A percentile compares a stretch with the other conserved stretches of the same genome.
Conservation (phyloP, 2,329 filamentous ascomycete genomes). For the Penicillium sp. region DNA sequence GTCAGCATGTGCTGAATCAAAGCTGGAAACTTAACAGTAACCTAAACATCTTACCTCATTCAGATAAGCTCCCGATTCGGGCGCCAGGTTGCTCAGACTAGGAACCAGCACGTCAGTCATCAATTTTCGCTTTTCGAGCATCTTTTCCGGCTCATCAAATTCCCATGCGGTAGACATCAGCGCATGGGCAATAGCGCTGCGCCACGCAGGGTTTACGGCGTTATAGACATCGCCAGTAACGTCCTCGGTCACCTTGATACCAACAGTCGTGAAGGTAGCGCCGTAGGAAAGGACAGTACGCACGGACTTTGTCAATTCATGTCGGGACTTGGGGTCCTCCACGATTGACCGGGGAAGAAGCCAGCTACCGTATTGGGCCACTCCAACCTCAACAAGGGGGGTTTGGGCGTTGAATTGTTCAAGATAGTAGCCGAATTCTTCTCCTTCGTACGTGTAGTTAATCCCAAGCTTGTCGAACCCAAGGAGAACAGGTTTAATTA, state of each 20-base stretch:
- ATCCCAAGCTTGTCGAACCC: conserved; percentile 5
- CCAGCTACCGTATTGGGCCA: conserved; percentile 36
- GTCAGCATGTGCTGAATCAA: not conserved
- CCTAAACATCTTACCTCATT: conserved; percentile 19
- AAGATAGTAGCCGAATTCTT: conserved; percentile 7
- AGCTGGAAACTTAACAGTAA: not conserved
- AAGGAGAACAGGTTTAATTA: conserved; percentile 4
- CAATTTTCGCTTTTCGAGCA: conserved; percentile 25
- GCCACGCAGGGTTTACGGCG: conserved; percentile 45
- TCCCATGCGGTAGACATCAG: conserved; percentile 25
- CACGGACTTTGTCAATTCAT: conserved; percentile 31
- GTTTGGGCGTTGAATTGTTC: conserved; percentile 8
- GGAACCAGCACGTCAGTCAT: conserved; percentile 44
- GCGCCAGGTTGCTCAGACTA: conserved; percentile 36
- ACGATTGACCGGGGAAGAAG: conserved; percentile 40
- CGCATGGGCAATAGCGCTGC: conserved; percentile 42
- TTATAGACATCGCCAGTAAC: conserved; percentile 35
- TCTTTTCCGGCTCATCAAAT: conserved; percentile 4
- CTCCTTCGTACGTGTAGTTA: conserved; percentile 5
- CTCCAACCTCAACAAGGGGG: conserved; percentile 35
- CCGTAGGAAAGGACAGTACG: conserved; percentile 36
- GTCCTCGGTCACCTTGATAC: conserved; percentile 42
- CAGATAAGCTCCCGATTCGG: conserved; percentile 29
- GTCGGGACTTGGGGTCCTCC: conserved; percentile 23
- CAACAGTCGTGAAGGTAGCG: conserved; percentile 37